Evolutionary conservation across 805 yeast genomes (phyloP).

Genomic region (Ogataea trehaloabstinens): DNA sequence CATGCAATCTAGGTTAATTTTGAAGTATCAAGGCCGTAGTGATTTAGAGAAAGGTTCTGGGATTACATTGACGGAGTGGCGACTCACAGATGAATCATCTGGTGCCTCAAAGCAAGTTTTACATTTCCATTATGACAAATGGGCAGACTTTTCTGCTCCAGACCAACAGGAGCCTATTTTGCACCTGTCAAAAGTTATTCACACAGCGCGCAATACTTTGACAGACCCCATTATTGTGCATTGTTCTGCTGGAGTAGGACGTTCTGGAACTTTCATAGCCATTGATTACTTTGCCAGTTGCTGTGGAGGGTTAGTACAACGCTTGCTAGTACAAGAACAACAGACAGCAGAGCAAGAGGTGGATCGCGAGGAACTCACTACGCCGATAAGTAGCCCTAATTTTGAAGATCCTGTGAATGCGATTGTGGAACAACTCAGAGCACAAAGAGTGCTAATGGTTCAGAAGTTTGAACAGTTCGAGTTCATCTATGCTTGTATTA

Average conservation of each 20-base stretch:
- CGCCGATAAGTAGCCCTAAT: slow-evolving; percentile 20
- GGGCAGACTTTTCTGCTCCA: slow-evolving; percentile 47
- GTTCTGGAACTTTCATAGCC: slow-evolving; percentile 53
- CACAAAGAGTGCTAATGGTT: slow-evolving; percentile 53
- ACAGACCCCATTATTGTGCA: slow-evolving; percentile 40
- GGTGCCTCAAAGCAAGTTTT: slow-evolving; percentile 12
- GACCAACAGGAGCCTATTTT: slow-evolving; percentile 32
- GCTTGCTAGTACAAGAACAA: slow-evolving; percentile 6
- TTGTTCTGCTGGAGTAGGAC: slow-evolving; percentile 62
- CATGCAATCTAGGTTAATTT: slow-evolving; percentile 3
- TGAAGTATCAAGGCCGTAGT: slow-evolving; percentile 9
- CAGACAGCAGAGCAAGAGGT: slow-evolving; percentile 11
- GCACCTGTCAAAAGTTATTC: slow-evolving; percentile 19
- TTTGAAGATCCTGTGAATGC: slow-evolving; percentile 40
- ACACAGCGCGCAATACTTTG: not conserved
- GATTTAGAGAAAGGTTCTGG: slow-evolving; percentile 1
- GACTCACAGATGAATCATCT: slow-evolving; percentile 6
- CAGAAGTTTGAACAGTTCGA: slow-evolving; percentile 50
- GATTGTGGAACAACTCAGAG: slow-evolving; percentile 43
- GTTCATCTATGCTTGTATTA: slow-evolving; percentile 44
- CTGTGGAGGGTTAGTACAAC: slow-evolving; percentile 4
- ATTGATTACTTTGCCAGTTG: slow-evolving; percentile 37
- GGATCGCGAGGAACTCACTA: slow-evolving; percentile 16
- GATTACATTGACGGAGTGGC: slow-evolving; percentile 19
- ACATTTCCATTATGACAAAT: slow-evolving; percentile 41